Evolutionary conservation across 441 rosid species (phyloP), one percentile per base, ranked within the genome.

Genomic region (Adansonia rubrostipa): DNA sequence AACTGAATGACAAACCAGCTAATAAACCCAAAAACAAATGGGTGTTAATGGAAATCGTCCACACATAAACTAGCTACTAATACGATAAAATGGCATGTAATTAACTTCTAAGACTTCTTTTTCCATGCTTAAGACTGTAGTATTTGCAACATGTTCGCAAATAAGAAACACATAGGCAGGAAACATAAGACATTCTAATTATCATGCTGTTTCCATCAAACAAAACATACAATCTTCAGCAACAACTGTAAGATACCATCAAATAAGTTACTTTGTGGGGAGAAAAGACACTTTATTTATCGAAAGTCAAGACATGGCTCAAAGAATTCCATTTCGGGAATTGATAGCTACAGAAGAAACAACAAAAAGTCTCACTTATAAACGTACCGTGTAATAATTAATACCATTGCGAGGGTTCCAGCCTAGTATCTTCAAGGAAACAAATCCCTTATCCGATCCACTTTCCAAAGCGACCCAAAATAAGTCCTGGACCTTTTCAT

Each of bases 61-160:
- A 42, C 40, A 45, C 15, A 7, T 22, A 69, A 22, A 10, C 57
- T 20, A 69, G 15, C 44, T n/a, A 9, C 51, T 66, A 17, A 66
- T 66, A 9, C 53, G 28, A 71, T 51, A 28, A 28, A 71, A 28
- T 4, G 9, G 45, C 8, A 53, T 9, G 33, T 33, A 72, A 72
- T 72, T 15, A 73, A 64, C 47, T 54, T 11, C 36, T 56, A 65
- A 24, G 73, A 68, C 51, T 68, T 13, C 40, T 47, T 11, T 68
- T 68, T 13, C 56, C 73, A 47, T 5, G 57, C 15, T 68, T 47
- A 40, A 20, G 19, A 68, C 56, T 2, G 19, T 9, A 5, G 19
- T 3, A 11, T 17, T 6, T 11, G 10, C n/a, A 14, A 15, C 6
- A 64, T 15, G 5, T 56, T 56, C 9, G n/a, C 54, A 68, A 45